Conservation (phyloP, 768 basidiomycete species). For the Hirschioporus abietinus region DNA sequence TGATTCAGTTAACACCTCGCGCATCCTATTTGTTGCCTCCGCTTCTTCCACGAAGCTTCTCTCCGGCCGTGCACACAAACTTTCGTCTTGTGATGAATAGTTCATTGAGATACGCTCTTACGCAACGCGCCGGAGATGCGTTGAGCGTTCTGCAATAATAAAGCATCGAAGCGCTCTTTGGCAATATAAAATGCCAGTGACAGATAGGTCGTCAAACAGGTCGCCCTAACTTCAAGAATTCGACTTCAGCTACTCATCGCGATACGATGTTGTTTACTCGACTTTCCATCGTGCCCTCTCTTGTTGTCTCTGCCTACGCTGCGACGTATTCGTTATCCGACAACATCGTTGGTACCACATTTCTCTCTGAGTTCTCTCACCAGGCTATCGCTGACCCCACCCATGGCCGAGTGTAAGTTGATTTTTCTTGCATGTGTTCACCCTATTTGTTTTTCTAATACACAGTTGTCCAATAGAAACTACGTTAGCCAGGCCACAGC, state of each 20-base stretch:
- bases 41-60: not conserved
- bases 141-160: not conserved
- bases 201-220: not conserved
- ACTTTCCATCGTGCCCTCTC: not conserved
- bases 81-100: not conserved
- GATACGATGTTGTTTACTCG: not conserved
- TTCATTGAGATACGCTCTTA: not conserved
- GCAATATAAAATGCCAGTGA: not conserved
- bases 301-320: conserved; percentile 24
- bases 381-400: conserved; percentile 55
- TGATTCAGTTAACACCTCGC: not conserved
- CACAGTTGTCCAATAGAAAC: conserved; percentile 23
- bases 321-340: conserved; percentile 43
- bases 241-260: not conserved
- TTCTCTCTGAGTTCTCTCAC: conserved; percentile 46
- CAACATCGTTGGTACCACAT: conserved; percentile 39
- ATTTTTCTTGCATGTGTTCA: not conserved
- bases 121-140: not conserved
- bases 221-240: not conserved
- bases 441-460: not conserved
- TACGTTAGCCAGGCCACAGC: conserved; percentile 47
- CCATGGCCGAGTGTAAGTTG: conserved; percentile 57
- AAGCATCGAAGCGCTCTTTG: not conserved
- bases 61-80: not conserved
- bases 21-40: not conserved